Evolutionary conservation across 2,329 filamentous ascomycete genomes (phyloP).

Genomic region (Diaporthe batatas): DNA sequence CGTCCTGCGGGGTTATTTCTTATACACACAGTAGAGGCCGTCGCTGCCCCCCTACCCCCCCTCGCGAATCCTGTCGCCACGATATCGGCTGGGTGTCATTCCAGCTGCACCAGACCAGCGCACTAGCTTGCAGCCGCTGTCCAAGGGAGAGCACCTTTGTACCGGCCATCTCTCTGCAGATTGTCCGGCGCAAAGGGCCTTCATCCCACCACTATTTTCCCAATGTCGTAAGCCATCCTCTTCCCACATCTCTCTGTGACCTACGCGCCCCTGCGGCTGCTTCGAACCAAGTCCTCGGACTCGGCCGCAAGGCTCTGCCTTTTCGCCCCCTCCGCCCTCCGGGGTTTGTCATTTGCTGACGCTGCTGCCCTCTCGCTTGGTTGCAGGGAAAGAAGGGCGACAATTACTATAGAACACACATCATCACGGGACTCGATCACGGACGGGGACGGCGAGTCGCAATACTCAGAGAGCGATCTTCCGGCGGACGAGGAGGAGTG

Average conservation of each 20-base stretch:
- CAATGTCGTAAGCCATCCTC: constrained; percentile 50
- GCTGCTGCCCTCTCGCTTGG: neutral
- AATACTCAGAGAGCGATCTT: constrained; percentile 51
- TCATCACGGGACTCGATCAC: constrained; percentile 52
- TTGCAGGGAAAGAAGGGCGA: constrained; percentile 42
- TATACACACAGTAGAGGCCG: constrained; percentile 33
- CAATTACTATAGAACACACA: constrained; percentile 47
- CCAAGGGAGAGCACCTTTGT: constrained; percentile 53
- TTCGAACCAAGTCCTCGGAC: constrained; percentile 7
- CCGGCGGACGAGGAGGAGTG: constrained; percentile 53
- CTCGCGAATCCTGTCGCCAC: constrained; percentile 32
- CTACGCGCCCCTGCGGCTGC: neutral
- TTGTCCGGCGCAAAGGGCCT: constrained; percentile 62
- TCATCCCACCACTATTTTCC: constrained; percentile 47
- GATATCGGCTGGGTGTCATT: constrained; percentile 37
- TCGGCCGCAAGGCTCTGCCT: neutral
- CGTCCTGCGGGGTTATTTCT: constrained; percentile 35
- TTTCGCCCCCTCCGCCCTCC: neutral
- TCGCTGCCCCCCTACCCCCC: constrained; percentile 19
- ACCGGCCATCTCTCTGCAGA: constrained; percentile 60
- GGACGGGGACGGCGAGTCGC: constrained; percentile 57
- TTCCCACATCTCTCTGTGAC: constrained; percentile 14
- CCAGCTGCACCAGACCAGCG: constrained; percentile 29
- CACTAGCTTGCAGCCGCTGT: constrained; percentile 21
- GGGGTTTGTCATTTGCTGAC: constrained; percentile 23